A percentile compares a stretch with the other conserved stretches of the same genome.
Evolutionary conservation across 345 rosid species (phyloP).

Genomic region (Psidium friedrichsthalianum): DNA sequence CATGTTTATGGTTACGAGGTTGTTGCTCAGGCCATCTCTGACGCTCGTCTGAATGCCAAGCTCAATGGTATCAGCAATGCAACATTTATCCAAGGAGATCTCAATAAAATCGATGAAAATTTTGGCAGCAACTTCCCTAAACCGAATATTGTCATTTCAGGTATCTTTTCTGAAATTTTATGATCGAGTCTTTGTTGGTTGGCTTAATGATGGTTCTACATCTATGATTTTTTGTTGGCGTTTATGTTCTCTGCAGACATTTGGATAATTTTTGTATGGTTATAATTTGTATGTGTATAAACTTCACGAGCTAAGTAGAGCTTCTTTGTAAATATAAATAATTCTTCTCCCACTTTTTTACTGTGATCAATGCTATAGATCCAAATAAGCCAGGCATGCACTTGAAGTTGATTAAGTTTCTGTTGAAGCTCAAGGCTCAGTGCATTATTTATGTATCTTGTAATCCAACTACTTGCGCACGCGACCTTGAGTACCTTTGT

Average conservation of each 20-base stretch:
- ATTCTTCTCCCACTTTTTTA: not conserved
- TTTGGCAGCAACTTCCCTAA: constrained; percentile 72
- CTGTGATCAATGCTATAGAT: constrained; percentile 35
- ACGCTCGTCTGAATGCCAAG: constrained; percentile 66
- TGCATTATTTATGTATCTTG: constrained; percentile 79
- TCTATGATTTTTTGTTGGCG: not conserved
- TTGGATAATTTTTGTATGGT: too few species aligned
- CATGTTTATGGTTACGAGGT: constrained; percentile 94
- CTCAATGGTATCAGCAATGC: constrained; percentile 72
- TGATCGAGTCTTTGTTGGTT: not conserved
- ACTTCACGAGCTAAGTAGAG: not conserved
- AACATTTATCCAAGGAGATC: constrained; percentile 85
- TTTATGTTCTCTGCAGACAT: not conserved
- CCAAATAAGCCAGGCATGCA: constrained; percentile 98
- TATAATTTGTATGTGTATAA: not conserved
- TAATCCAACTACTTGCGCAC: constrained; percentile 87
- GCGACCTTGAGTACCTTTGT: constrained; percentile 93
- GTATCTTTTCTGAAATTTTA: constrained; percentile 11
- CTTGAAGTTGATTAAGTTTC: constrained; percentile 80
- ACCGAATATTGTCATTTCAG: constrained; percentile 82
- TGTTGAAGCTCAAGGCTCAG: constrained; percentile 69
- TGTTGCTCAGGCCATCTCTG: constrained; percentile 80
- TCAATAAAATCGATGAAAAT: constrained; percentile 74
- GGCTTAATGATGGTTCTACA: not conserved
- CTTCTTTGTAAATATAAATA: not conserved